Base-by-base conservation (phyloP, 1,284 basidiomycete species). In the Somion occarium region DNA sequence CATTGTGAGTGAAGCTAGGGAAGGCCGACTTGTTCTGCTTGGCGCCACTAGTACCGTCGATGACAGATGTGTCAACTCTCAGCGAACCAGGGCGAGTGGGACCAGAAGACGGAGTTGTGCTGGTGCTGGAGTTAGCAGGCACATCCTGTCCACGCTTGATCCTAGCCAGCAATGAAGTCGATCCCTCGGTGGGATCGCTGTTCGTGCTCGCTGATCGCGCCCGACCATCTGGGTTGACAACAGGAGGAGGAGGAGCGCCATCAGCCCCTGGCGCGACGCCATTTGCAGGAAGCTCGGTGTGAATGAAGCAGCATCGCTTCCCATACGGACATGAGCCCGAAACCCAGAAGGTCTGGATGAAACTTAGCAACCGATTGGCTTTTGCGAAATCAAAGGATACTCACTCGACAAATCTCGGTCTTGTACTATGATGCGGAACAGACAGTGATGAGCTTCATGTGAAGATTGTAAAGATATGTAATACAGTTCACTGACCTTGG, bases 271-370 rank as follows among this genome's bases (percentile, higher is more conserved):
- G 73, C 50, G 77, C 70, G n/a, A 70, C 69, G 41, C 80, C 82
- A 23, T 76, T 73, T 49, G 79, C 73, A 34, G 88, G 87, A 41
- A 90, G 73, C 60, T 91, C 88, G 2, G 89, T 92, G 61, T 93
- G 90, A 59, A 93, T 92, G 75, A 93, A 93, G 72, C 90, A 93
- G 66, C 89, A 92, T 54, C 91, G 75, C 68, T 91, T 91, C 48
- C 91, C 92, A 60, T 93, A 94, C 0, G 90, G 91, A 65, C 91
- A 94, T 15, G 88, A 88, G 22, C 91, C 91, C 47, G 90, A 91
- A 19, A 92, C 87, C 88, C 90, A 91, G 73, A 93, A 94, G 2
- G 91, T 91, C 85, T 90, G 59, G 41, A 19, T 22, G 51, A 51
- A 50, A 1, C 48, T 60, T 30, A n/a, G 26, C 25, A 47, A 34